A percentile compares a stretch with the other conserved stretches of the same genome.
These are phyloP conservation scores for Prunus campanulata DNA, from an alignment of 306 rosid genomes.

Conservation along the genomic window DNA sequence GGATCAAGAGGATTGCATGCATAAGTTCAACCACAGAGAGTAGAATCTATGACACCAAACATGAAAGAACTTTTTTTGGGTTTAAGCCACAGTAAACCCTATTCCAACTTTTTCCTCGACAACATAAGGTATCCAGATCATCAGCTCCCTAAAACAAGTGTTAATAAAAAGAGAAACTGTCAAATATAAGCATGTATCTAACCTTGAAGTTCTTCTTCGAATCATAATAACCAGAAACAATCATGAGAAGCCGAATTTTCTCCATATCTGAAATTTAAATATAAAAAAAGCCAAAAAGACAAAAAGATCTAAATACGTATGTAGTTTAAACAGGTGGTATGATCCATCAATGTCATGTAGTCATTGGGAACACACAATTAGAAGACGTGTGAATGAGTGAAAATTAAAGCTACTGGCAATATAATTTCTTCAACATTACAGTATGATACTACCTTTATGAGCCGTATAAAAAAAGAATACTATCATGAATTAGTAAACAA, in stretches of 20 bases:
- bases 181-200: slow-evolving; percentile 1
- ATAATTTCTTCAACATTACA: not conserved
- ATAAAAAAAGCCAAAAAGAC: not conserved
- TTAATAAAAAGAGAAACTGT: not conserved
- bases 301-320: not conserved
- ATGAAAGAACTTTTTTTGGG: not conserved
- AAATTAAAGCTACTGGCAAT: not conserved
- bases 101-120: not conserved
- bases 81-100: not conserved
- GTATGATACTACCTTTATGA: not conserved
- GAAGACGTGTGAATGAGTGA: not conserved
- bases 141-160: not conserved
- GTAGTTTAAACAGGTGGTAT: not conserved
- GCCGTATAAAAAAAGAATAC: not conserved
- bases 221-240: slow-evolving; percentile 70
- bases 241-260: slow-evolving; percentile 60
- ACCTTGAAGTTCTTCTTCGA: slow-evolving; percentile 76
- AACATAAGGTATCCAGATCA: not conserved
- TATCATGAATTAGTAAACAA: not conserved
- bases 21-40: not conserved
- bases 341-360: not conserved
- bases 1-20: not conserved
- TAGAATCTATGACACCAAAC: not conserved
- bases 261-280: slow-evolving; percentile 48
- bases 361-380: not conserved